Conservation (phyloP, 306 rosid genomes). For the Medicago ruthenica region DNA sequence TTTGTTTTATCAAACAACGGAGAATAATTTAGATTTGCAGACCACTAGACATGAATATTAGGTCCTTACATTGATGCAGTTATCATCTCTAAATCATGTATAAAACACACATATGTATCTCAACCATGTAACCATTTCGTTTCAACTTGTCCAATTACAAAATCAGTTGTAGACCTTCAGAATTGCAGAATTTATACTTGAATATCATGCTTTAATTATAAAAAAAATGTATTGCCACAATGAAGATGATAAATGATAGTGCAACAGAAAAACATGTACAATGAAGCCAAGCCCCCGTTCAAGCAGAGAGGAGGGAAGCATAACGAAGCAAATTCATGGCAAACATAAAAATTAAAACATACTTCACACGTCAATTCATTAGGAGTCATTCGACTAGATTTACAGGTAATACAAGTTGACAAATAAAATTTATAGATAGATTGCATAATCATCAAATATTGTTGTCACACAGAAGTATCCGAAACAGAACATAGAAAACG, state of each 20-base stretch:
- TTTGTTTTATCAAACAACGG: constrained; percentile 19
- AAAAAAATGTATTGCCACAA: background rate
- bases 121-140: constrained; percentile 25
- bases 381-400: background rate
- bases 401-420: background rate
- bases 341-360: background rate
- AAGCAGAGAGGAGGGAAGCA: constrained; percentile 19
- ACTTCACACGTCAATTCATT: constrained; percentile 6
- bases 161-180: constrained; percentile 11
- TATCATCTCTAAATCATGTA: constrained; percentile 11
- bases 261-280: background rate
- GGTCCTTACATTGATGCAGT: background rate
- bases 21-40: constrained; percentile 11
- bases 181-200: constrained; percentile 4
- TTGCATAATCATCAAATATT: constrained; percentile 6
- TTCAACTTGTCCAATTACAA: constrained; percentile 10
- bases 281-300: background rate
- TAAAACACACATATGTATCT: background rate
- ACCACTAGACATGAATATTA: constrained; percentile 10
- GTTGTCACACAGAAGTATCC: constrained; percentile 14
- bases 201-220: constrained; percentile 27
- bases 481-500: constrained; percentile 10
- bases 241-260: constrained; percentile 13
- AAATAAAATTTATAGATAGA: constrained; percentile 4
- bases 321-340: constrained; percentile 20